These are phyloP conservation scores for Chrysophaeum taylorii DNA, from an alignment of 352 stramenopile species.

Conservation along the genomic window DNA sequence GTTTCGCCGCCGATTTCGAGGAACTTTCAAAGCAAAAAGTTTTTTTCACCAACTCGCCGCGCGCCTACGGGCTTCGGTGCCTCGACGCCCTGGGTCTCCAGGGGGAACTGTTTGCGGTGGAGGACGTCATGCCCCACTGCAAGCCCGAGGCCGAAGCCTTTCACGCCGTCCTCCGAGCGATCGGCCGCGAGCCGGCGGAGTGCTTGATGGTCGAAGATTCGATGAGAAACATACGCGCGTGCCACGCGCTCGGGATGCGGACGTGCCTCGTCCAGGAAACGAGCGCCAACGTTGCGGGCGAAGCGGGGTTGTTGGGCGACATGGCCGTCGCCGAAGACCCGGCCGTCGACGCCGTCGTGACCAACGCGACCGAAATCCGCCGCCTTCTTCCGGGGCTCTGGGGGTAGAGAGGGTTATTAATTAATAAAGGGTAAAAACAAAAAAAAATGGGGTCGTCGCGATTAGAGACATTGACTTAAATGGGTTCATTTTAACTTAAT, in stretches of 20 bases:
- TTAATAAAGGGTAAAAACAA: too few species aligned
- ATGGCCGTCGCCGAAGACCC: background rate
- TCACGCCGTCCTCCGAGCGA: background rate
- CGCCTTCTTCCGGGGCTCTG: too few species aligned
- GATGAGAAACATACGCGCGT: constrained; percentile 9
- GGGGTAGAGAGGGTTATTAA: too few species aligned
- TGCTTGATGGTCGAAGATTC: constrained; percentile 14
- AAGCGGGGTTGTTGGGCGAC: constrained; percentile 7
- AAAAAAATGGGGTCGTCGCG: too few species aligned
- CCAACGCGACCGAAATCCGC: too few species aligned
- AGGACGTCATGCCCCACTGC: constrained; percentile 8
- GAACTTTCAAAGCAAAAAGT: background rate
- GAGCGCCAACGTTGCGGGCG: background rate
- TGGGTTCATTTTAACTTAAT: too few species aligned
- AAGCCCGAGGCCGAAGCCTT: constrained; percentile 10
- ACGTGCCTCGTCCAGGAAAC: constrained; percentile 1
- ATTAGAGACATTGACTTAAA: too few species aligned
- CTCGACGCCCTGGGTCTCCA: background rate
- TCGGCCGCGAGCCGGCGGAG: background rate
- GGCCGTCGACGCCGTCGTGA: background rate
- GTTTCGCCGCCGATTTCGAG: background rate
- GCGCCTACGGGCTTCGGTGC: background rate
- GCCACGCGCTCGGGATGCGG: background rate
- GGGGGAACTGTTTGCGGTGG: background rate
- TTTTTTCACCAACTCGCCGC: constrained; percentile 4